Evolutionary conservation across 352 stramenopile genomes (phyloP).

Genomic region (Phytophthora tentaculata): DNA sequence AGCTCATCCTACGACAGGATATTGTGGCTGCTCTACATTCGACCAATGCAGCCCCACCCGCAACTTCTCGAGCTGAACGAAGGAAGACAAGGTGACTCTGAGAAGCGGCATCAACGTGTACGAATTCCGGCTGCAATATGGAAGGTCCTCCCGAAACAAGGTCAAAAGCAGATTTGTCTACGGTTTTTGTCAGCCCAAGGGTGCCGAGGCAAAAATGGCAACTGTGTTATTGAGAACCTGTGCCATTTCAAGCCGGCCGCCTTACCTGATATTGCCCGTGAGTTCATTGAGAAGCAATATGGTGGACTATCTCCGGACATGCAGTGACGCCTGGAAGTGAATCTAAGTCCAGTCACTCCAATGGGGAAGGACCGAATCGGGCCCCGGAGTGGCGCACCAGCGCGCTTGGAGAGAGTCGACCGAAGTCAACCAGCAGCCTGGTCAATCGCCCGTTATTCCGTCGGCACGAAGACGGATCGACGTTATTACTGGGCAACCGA

Average conservation of each 20-base stretch:
- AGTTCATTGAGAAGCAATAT: background rate
- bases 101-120: too few relatives aligned
- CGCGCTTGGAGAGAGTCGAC: too few relatives aligned
- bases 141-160: background rate
- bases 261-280: background rate
- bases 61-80: background rate
- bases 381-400: too few relatives aligned
- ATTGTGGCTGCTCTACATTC: background rate
- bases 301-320: background rate
- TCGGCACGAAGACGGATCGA: too few relatives aligned
- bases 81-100: background rate
- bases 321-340: slow-evolving; percentile 4
- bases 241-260: background rate
- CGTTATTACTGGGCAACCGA: too few relatives aligned
- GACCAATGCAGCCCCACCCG: background rate
- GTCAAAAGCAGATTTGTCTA: background rate
- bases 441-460: too few relatives aligned
- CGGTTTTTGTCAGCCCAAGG: background rate
- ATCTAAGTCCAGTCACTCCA: background rate
- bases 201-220: background rate
- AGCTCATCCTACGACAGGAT: slow-evolving; percentile 10
- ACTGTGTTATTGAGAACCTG: background rate
- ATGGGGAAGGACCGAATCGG: background rate
- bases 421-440: too few relatives aligned
- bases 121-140: too few relatives aligned